Conservation (phyloP, 805 yeast genomes). For the Saccharomyces paradoxus region DNA sequence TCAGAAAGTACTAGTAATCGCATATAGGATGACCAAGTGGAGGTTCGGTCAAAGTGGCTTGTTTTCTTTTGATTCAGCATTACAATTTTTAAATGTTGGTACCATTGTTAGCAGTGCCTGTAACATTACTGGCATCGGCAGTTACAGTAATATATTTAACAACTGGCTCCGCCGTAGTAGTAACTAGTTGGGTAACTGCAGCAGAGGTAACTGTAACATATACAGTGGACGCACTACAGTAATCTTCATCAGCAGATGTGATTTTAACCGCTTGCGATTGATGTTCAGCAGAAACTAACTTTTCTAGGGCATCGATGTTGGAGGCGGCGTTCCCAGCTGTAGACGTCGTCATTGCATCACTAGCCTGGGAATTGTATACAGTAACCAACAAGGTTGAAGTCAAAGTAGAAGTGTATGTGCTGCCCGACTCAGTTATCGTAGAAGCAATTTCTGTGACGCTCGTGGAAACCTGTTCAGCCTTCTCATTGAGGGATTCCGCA, state of each 20-base stretch:
- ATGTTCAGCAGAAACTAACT: constrained; percentile 2
- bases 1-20: background rate
- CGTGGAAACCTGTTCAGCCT: constrained; percentile 8
- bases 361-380: constrained; percentile 3
- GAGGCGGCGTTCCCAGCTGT: constrained; percentile 4
- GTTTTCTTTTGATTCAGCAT: background rate
- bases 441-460: constrained; percentile 1
- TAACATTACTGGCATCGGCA: constrained; percentile 1
- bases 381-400: constrained; percentile 13
- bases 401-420: constrained; percentile 8
- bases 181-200: constrained; percentile 12
- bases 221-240: constrained; percentile 6
- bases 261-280: background rate
- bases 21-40: background rate
- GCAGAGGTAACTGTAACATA: constrained; percentile 15
- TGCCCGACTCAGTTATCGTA: background rate
- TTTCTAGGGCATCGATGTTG: constrained; percentile 1
- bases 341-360: constrained; percentile 8
- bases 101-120: background rate
- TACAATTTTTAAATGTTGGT: background rate
- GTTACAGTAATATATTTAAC: constrained; percentile 5
- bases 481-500: constrained; percentile 6
- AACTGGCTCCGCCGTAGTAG: constrained; percentile 8
- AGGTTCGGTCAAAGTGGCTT: background rate
- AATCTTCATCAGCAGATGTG: background rate